Base-by-base conservation (phyloP, 768 basidiomycete genomes). In the Tylopilus vinaceipallidus region DNA sequence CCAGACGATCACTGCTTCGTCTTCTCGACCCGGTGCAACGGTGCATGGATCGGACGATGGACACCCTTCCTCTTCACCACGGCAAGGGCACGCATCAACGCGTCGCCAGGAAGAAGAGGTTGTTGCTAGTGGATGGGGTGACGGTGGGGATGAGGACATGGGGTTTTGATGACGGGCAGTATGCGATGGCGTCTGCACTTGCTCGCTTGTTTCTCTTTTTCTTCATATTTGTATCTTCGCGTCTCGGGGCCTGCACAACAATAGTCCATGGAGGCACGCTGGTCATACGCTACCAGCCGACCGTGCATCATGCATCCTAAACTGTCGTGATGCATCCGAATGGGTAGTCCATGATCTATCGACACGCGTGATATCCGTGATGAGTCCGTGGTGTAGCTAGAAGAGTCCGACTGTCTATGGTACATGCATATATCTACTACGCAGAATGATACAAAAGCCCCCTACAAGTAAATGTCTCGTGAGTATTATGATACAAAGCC, bases 81-180 rank as follows among this genome's bases (percentile, higher is more conserved):
- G 39, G 10, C 55, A 48, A 26, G 58, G 41, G 2, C 60, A 50
- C 39, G 7, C 70, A 67, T 37, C 73, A 61, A 64, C 64, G 24
- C 67, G 68, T 33, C 64, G 65, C 39, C 64, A 76, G 30, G 86
- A 86, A 52, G 86, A 86, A 60, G 86, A 83, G 61, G 61, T 78
- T 6, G 74, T 80, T 6, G 80, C 80, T 4, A 83, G 78, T 57
- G 84, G 86, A 20, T 88, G 87, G 86, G 87, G 86, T 30, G 68
- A 70, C 27, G 82, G 75, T 22, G 81, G 74, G 35, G 85, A 79
- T 46, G 86, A 81, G 56, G 84, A 88, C 38, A 88, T 89, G 84
- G 85, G 86, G 34, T 82, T 88, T 79, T 67, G 53, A 66, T 38
- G 44, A 43, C 27, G 14, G 16, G 20, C 40, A 32, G 49, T 26